A percentile compares a stretch with the other conserved stretches of the same genome.
These are phyloP conservation scores for Pichia insulana DNA, from an alignment of 805 yeast genomes.

Conservation along the genomic window DNA sequence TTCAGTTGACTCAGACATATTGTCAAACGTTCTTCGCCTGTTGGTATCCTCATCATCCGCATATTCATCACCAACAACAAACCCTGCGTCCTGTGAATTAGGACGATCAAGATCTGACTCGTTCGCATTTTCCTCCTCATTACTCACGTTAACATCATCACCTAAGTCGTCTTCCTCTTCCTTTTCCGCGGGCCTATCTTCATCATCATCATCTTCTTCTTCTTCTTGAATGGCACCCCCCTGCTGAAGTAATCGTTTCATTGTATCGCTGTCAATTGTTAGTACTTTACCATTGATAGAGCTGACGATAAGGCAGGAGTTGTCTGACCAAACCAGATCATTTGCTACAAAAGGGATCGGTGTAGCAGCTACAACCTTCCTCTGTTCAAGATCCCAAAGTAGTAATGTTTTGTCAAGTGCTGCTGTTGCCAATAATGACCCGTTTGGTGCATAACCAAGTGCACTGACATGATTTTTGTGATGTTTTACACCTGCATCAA, in stretches of 20 bases:
- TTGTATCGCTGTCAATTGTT: constrained; percentile 10
- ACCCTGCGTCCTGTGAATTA: constrained; percentile 36
- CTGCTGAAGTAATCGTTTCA: constrained; percentile 2
- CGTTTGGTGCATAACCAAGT: constrained; percentile 53
- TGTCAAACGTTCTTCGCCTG: constrained; percentile 8
- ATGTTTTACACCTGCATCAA: constrained; percentile 16
- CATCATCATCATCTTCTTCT: constrained; percentile 12
- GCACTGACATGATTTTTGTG: constrained; percentile 35
- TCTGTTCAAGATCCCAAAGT: constrained; percentile 45
- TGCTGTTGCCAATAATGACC: constrained; percentile 50
- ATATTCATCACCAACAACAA: constrained; percentile 50
- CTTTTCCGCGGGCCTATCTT: no score
- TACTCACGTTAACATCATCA: constrained; percentile 14
- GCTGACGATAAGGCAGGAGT: constrained; percentile 7
- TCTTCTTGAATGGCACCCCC: constrained; percentile 10
- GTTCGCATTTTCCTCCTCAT: constrained; percentile 15
- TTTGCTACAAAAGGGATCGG: constrained; percentile 5
- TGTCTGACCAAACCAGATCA: constrained; percentile 9
- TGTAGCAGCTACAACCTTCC: constrained; percentile 21
- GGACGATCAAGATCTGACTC: constrained; percentile 18
- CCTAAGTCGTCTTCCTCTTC: constrained; percentile 14
- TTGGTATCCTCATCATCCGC: constrained; percentile 1
- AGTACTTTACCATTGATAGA: constrained; percentile 10
- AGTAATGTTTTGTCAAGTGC: constrained; percentile 42
- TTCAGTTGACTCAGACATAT: constrained; percentile 11